Conservation (phyloP, 768 basidiomycete species). For the Agrocybe pediades region DNA sequence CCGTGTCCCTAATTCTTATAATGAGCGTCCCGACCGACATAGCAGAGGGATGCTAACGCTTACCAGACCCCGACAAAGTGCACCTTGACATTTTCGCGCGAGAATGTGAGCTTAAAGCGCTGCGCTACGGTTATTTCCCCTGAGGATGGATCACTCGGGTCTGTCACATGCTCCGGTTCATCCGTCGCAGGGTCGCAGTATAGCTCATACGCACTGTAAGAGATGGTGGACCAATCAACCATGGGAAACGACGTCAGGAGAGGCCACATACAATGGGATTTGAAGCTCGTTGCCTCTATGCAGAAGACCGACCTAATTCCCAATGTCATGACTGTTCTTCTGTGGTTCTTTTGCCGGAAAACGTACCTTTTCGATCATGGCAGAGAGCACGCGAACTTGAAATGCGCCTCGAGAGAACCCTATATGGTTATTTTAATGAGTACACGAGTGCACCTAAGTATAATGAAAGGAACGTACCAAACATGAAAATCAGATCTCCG, state of each 20-base stretch:
- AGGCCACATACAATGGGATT: slow-evolving; percentile 12
- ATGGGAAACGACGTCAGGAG: not conserved
- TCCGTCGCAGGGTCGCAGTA: slow-evolving; percentile 4
- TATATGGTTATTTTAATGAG: not conserved
- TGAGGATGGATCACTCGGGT: not conserved
- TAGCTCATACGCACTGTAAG: slow-evolving; percentile 5
- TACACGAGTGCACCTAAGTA: not conserved
- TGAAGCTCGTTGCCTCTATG: slow-evolving; percentile 41
- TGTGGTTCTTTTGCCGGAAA: not conserved
- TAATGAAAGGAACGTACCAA: not conserved
- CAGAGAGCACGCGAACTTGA: not conserved
- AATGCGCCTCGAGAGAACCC: not conserved
- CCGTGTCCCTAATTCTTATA: slow-evolving; percentile 41
- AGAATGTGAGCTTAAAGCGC: slow-evolving; percentile 18
- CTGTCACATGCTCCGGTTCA: not conserved
- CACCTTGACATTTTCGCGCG: slow-evolving; percentile 28
- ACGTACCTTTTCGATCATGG: slow-evolving; percentile 42
- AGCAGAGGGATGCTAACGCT: not conserved
- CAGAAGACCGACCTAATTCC: slow-evolving; percentile 42
- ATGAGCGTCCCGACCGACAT: not conserved
- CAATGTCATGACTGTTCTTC: too few species aligned
- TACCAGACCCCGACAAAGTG: slow-evolving; percentile 51
- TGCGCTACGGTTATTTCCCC: not conserved
- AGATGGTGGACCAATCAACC: not conserved
- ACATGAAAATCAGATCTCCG: not conserved